Base-by-base conservation (phyloP, 2,329 filamentous ascomycete species). In the Sporothrix phasma region DNA sequence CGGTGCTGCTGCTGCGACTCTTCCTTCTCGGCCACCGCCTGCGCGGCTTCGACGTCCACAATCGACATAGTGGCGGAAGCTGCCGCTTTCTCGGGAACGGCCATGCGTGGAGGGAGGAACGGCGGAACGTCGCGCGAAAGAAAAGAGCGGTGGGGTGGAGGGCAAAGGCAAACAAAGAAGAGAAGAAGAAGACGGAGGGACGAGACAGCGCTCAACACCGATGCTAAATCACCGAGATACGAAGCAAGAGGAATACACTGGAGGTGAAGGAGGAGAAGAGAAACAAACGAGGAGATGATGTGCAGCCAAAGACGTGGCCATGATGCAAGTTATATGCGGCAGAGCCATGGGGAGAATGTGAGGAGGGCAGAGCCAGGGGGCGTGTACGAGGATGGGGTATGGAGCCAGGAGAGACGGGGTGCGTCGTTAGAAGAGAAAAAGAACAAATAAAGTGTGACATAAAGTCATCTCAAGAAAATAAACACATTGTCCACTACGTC, bases 271-370 rank as follows among this genome's bases (percentile, higher is more conserved):
- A 39, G 19, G 51, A 37, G 49, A 34, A 53, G 45, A 43, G 15
- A 39, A 56, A 39, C 10, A 22, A 31, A 56, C 5, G 10, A 24
- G 51, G 34, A 39, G 3, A n/a, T n/a, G 49, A 29, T 54, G 31
- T 31, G 31, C 34, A 31, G 51, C 31, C n/a, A 19, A 31, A 54
- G 47, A 24, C 31, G 34, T 31, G 51, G n/a, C 31, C 37, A n/a
- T 56, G 51, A 24, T 39, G 51, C 51, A 56, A 56, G 11, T 56
- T 56, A 56, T 56, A 56, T 56, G 51, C 31, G 34, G 31, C 31
- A n/a, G 39, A 10, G 41, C n/a, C 11, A 26, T 10, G 22, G 7
- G 31, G 10, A n/a, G 34, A 29, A 17, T 15, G 29, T 22, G 39
- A 39, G 51, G 24, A 8, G 31, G 51, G 24, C 24, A 31, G 31